phyloP scores from a whole-genome alignment of 2,329 filamentous ascomycete species.

The Ramularia endophylla region DNA sequence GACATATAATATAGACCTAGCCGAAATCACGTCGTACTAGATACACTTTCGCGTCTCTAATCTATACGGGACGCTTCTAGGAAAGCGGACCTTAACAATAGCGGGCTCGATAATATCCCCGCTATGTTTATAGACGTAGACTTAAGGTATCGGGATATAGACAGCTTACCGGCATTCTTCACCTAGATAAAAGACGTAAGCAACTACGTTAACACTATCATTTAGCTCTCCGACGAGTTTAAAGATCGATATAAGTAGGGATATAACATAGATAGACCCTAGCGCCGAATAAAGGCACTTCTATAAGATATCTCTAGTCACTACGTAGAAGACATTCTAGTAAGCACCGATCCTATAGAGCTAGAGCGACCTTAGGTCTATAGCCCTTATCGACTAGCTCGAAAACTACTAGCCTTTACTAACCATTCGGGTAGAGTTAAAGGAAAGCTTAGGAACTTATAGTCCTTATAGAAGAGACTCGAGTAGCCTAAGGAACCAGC shows the following conservation, averaged over 20 bases:
- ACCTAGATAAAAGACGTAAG: background rate
- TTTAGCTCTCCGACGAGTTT: background rate
- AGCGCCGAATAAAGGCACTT: no score
- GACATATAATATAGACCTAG: constrained; percentile 1
- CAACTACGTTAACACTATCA: background rate
- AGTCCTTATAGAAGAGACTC: background rate
- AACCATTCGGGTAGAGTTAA: no score
- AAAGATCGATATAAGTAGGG: background rate
- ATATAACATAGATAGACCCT: background rate
- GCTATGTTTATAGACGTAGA: background rate
- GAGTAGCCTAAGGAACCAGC: background rate
- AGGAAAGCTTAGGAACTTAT: no score
- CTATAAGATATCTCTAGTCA: no score
- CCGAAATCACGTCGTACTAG: background rate
- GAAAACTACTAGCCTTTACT: no score
- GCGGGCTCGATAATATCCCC: background rate
- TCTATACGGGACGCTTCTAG: background rate
- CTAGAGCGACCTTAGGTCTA: no score
- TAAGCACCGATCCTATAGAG: no score
- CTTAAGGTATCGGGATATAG: background rate
- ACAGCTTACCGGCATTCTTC: background rate
- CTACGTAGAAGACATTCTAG: no score
- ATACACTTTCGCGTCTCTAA: background rate
- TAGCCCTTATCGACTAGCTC: no score
- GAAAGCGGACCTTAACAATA: background rate